Percentiles rank a stretch among this genome's conserved stretches.
Evolutionary conservation across 305 asterid genomes (phyloP).

Genomic region (Andrographis paniculata): DNA sequence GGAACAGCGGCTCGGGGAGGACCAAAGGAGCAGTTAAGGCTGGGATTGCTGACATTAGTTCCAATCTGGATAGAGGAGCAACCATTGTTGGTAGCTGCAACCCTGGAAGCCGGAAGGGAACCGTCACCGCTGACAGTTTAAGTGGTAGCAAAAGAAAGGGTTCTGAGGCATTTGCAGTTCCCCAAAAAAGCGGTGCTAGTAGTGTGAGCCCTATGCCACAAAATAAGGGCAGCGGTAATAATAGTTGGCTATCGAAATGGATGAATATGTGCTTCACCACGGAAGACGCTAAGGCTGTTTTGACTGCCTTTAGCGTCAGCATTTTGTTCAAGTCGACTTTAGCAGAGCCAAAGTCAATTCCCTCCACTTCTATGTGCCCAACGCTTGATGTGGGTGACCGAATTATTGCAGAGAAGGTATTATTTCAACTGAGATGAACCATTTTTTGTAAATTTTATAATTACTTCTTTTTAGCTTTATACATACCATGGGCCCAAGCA

Average conservation of each 20-base stretch:
- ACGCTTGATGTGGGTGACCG: slow-evolving; percentile 88
- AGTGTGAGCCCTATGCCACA: slow-evolving; percentile 26
- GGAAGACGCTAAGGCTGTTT: slow-evolving; percentile 82
- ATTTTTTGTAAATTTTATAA: too few species aligned
- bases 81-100: slow-evolving; percentile 15
- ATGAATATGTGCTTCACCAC: slow-evolving; percentile 44
- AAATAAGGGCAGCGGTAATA: slow-evolving; percentile 17
- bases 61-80: slow-evolving; percentile 46
- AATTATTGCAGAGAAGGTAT: slow-evolving; percentile 85
- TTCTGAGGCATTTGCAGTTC: not conserved
- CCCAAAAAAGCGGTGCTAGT: not conserved
- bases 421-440: not conserved
- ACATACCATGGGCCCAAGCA: too few species aligned
- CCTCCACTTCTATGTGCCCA: slow-evolving; percentile 83
- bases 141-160: slow-evolving; percentile 13
- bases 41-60: not conserved
- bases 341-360: slow-evolving; percentile 93
- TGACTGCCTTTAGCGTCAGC: slow-evolving; percentile 80
- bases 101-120: not conserved
- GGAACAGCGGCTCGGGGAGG: slow-evolving; percentile 3
- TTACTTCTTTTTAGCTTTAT: too few species aligned
- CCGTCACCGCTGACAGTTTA: slow-evolving; percentile 10
- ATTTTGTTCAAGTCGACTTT: slow-evolving; percentile 70
- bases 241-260: slow-evolving; percentile 55
- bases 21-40: slow-evolving; percentile 8